A percentile compares a stretch with the other conserved stretches of the same genome.
phyloP scores from a whole-genome alignment of 148 eudicot species.

The Rhododendron molle region DNA sequence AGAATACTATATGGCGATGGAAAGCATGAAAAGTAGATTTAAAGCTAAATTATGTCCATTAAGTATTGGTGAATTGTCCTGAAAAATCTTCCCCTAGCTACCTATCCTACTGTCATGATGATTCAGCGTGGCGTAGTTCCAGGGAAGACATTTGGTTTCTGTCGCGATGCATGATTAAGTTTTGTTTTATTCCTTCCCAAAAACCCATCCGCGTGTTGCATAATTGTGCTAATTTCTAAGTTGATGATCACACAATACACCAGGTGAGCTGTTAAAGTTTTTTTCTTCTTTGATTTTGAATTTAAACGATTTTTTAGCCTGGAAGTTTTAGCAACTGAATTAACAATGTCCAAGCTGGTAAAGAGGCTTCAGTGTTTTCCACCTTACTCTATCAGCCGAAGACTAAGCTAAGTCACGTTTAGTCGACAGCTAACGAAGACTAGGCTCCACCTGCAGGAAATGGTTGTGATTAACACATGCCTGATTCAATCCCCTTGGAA shows the following conservation, averaged over 20 bases:
- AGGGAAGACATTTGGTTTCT: conserved; percentile 21
- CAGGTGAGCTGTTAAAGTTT: background rate
- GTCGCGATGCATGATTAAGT: conserved; percentile 10
- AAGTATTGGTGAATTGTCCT: background rate
- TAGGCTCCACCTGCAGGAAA: background rate
- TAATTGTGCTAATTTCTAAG: conserved; percentile 8
- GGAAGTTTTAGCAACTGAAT: background rate
- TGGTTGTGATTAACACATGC: background rate
- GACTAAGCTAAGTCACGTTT: background rate
- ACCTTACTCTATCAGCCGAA: background rate
- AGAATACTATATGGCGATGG: conserved; percentile 6
- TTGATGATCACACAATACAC: conserved; percentile 17
- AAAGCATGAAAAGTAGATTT: conserved; percentile 20
- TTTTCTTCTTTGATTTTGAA: background rate
- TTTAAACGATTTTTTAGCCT: background rate
- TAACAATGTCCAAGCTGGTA: background rate
- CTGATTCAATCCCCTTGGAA: background rate
- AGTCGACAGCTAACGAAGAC: background rate
- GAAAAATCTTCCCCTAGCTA: background rate
- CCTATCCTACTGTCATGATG: conserved; percentile 8
- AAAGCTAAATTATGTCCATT: background rate
- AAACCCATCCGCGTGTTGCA: conserved; percentile 14
- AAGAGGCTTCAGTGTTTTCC: background rate
- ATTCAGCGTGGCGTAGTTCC: background rate
- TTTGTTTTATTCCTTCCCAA: conserved; percentile 4